phyloP scores from a whole-genome alignment of 345 rosid species.

The Salix brachista region DNA sequence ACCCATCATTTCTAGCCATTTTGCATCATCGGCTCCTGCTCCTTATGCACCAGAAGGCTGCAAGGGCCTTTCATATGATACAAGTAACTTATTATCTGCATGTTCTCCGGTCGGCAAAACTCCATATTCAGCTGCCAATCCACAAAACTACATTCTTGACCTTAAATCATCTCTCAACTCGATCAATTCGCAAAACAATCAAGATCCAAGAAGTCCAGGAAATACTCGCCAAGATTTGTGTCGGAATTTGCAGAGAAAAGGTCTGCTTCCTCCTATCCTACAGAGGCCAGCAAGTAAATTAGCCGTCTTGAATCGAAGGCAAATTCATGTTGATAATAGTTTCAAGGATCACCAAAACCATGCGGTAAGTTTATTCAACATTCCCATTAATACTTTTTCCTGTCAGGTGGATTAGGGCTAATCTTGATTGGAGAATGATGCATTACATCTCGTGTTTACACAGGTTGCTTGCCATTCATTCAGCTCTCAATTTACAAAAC shows the following conservation, averaged over 20 bases:
- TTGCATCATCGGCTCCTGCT: constrained; percentile 3
- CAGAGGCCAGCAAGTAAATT: constrained; percentile 6
- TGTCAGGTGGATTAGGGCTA: too few species aligned
- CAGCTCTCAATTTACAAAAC: constrained; percentile 2
- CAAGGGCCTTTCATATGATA: not conserved
- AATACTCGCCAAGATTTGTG: not conserved
- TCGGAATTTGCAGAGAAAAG: not conserved
- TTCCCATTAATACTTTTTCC: too few species aligned
- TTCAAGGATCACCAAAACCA: constrained; percentile 8
- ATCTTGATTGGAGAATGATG: too few species aligned
- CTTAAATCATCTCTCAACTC: constrained; percentile 9
- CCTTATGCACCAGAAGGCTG: not conserved
- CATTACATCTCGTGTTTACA: not conserved
- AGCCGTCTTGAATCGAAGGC: constrained; percentile 4
- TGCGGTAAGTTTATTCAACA: constrained; percentile 1
- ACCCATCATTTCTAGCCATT: not conserved
- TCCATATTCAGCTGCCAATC: not conserved
- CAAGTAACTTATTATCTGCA: constrained; percentile 6
- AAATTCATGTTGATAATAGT: not conserved
- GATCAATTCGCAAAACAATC: not conserved
- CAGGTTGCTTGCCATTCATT: constrained; percentile 6
- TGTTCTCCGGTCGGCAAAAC: not conserved
- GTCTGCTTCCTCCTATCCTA: not conserved
- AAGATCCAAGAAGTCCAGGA: not conserved
- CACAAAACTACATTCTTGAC: not conserved